Base-by-base conservation (phyloP, 306 rosid genomes). In the Acacia confusa region DNA sequence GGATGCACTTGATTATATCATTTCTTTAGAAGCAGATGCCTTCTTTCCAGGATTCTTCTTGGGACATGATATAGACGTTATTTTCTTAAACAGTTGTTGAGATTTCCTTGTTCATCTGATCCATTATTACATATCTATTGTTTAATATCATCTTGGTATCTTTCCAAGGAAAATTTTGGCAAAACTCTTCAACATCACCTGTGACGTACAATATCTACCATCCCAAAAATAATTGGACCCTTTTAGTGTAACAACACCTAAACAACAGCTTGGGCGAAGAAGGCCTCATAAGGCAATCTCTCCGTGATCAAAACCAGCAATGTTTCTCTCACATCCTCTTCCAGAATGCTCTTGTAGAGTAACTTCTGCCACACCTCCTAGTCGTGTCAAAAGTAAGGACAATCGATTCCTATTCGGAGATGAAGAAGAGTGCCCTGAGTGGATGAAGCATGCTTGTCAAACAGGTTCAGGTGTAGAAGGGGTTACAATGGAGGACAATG, bases 1-100 rank as follows among this genome's bases (percentile, higher is more conserved):
- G 98, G 99, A 95, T 81, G 98, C 99, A 4, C 94, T 95, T 78
- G 99, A 95, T 88, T 95, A 92, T 86, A 89, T 93, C 75, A 92
- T 95, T 73, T 87, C 97, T 15, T 79, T 93, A 73, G 97, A 95
- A 84, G 97, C 99, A 20, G 98, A 95, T 85, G 97, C 94, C 27
- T 93, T 92, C 89, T 93, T 93, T 84, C 98, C 99, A 63, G 99
- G 99, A 77, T 95, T 73, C 55, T 32, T 73, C 55, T 41, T 40
- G 14, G 34, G 32, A 81, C 19, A 83, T 68, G 61, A 50, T 6
- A 50, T 8, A 10, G 47, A 14, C 32, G 27, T 76, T 76, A 19
- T 47, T 83, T 82, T 52, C 82, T 34, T 72, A 36, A 43, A 16
- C 30, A 70, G 58, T 55, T 47, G 52, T 78, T 70, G 77, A 52